Evolutionary conservation across 352 stramenopile species (phyloP).

Genomic region (Pythium scleroteichum): DNA sequence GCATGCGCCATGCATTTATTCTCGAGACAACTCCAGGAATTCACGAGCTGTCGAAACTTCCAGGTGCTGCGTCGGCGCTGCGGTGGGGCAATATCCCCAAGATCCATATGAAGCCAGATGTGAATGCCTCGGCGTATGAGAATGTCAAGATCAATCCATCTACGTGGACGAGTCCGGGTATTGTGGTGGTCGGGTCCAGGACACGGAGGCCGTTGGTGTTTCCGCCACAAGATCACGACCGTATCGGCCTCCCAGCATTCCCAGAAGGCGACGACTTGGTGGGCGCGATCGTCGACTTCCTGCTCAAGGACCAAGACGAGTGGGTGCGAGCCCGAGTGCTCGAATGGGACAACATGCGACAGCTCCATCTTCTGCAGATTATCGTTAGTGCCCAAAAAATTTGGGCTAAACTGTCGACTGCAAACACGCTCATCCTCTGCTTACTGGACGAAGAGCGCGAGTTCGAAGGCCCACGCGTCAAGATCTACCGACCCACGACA

Average conservation of each 20-base stretch:
- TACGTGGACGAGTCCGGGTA: conserved; percentile 38
- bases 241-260: conserved; percentile 55
- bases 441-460: conserved; percentile 54
- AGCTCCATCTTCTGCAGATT: conserved; percentile 72
- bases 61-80: conserved; percentile 45
- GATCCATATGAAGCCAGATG: conserved; percentile 27
- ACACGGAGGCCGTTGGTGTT: conserved; percentile 49
- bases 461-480: conserved; percentile 58
- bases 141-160: conserved; percentile 40
- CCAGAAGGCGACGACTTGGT: conserved; percentile 45
- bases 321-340: conserved; percentile 75
- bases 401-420: conserved; percentile 49
- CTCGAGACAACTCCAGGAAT: conserved; percentile 72
- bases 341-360: conserved; percentile 61
- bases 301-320: conserved; percentile 60
- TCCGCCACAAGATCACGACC: conserved; percentile 37
- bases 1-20: conserved; percentile 68
- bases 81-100: conserved; percentile 19
- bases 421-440: conserved; percentile 74
- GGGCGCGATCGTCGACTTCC: conserved; percentile 77
- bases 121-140: conserved; percentile 32
- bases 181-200: conserved; percentile 47
- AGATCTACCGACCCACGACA: conserved; percentile 55
- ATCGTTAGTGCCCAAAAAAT: conserved; percentile 58
- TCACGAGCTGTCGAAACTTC: conserved; percentile 45